Evolutionary conservation across 176 grass and related monocot species (phyloP).

Genomic region (Paspalum notatum): DNA sequence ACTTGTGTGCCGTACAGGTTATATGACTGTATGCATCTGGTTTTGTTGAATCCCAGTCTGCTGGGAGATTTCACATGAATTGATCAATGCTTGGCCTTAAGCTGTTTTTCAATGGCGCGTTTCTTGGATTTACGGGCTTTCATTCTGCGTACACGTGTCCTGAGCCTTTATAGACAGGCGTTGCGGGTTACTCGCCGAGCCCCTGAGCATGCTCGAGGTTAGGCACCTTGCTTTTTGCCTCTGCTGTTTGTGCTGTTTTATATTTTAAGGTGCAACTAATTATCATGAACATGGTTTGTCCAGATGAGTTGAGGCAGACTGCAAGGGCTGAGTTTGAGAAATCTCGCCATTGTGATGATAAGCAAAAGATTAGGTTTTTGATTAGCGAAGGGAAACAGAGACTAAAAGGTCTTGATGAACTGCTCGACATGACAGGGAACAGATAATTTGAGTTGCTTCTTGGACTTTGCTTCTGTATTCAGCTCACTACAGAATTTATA

Average conservation of each 20-base stretch:
- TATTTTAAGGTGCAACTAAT: conserved; percentile 21
- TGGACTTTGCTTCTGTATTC: background rate
- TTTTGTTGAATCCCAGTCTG: conserved; percentile 16
- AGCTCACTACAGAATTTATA: background rate
- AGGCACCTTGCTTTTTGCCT: conserved; percentile 20
- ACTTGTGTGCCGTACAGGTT: background rate
- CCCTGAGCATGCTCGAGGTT: conserved; percentile 65
- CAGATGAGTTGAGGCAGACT: conserved; percentile 77
- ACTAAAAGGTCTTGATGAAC: conserved; percentile 91
- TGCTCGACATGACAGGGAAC: conserved; percentile 87
- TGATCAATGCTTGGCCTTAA: conserved; percentile 21
- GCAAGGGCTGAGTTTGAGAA: conserved; percentile 86
- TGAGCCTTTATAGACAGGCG: conserved; percentile 84
- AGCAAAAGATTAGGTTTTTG: conserved; percentile 79
- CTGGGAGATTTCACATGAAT: conserved; percentile 2
- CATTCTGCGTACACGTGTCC: conserved; percentile 66
- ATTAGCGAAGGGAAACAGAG: conserved; percentile 83
- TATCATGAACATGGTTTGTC: conserved; percentile 34
- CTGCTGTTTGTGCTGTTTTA: conserved; percentile 1
- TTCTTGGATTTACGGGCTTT: conserved; percentile 81
- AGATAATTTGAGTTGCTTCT: conserved; percentile 42
- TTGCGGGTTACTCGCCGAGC: conserved; percentile 56
- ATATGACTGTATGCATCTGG: background rate
- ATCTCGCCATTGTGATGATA: conserved; percentile 78
- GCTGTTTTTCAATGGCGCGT: conserved; percentile 44